phyloP scores from a whole-genome alignment of 768 basidiomycete genomes.

The Pleurotus citrinopileatus region DNA sequence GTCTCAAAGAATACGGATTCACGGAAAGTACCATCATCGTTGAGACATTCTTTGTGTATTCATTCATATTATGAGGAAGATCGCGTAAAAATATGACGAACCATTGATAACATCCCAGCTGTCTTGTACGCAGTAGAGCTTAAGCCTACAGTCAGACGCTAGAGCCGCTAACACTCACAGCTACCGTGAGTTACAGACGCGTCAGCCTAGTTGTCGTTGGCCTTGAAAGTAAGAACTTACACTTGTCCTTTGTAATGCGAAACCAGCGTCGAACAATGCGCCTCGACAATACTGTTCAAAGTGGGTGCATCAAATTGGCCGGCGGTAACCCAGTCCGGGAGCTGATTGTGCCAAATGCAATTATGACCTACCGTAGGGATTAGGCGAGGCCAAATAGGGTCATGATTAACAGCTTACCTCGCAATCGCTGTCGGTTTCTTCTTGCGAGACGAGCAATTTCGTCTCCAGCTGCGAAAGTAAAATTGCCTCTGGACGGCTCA shows the following conservation, averaged over 20 bases:
- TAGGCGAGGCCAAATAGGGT: background rate
- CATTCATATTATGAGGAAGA: slow-evolving; percentile 10
- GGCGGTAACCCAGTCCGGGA: slow-evolving; percentile 46
- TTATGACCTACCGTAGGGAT: slow-evolving; percentile 33
- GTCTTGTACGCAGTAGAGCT: slow-evolving; percentile 22
- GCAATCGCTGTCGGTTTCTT: slow-evolving; percentile 42
- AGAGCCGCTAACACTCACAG: too few relatives aligned
- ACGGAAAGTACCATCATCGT: slow-evolving; percentile 46
- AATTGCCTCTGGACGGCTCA: slow-evolving; percentile 44
- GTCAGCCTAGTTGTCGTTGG: too few relatives aligned
- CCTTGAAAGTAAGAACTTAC: too few relatives aligned
- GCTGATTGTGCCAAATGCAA: slow-evolving; percentile 51
- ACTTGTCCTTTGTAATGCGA: slow-evolving; percentile 51
- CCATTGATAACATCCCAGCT: slow-evolving; percentile 44
- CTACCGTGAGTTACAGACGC: too few relatives aligned
- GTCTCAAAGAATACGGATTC: slow-evolving; percentile 41
- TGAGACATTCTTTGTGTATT: slow-evolving; percentile 30
- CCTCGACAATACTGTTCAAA: slow-evolving; percentile 41
- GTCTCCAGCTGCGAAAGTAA: slow-evolving; percentile 45
- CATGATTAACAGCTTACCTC: slow-evolving; percentile 28
- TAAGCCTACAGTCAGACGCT: too few relatives aligned
- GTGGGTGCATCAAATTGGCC: slow-evolving; percentile 39
- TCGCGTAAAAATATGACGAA: background rate
- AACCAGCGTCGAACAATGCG: slow-evolving; percentile 48
- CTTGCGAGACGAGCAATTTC: slow-evolving; percentile 40